Evolutionary conservation across 2,329 filamentous ascomycete genomes (phyloP).

Genomic region (Exophiala sideris): DNA sequence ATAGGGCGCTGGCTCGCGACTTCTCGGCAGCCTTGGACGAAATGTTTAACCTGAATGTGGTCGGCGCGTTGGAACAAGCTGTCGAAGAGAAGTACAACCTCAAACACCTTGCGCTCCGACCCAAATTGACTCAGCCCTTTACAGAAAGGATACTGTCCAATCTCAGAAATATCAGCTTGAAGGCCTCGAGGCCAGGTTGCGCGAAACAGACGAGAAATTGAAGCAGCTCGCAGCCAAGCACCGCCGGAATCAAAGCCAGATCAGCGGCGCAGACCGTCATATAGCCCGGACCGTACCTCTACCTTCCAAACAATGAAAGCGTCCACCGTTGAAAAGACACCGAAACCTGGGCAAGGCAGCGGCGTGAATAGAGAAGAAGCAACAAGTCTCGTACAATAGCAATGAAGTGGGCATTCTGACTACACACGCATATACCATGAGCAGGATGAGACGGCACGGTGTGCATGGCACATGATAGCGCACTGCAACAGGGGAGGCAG

Average conservation of each 20-base stretch:
- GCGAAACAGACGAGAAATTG: conserved; percentile 79
- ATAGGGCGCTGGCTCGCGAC: conserved; percentile 77
- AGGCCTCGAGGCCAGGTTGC: conserved; percentile 76
- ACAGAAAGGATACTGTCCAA: conserved; percentile 74
- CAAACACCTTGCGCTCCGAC: not conserved
- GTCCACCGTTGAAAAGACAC: too few species aligned
- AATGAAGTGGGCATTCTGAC: too few species aligned
- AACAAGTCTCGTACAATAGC: too few species aligned
- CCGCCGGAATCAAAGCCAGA: conserved; percentile 18
- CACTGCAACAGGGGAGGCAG: too few species aligned
- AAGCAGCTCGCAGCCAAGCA: conserved; percentile 36
- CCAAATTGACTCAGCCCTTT: not conserved
- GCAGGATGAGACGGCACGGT: too few species aligned
- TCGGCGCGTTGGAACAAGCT: conserved; percentile 69
- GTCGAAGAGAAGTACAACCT: conserved; percentile 72
- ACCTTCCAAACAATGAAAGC: not conserved
- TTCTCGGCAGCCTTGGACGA: conserved; percentile 84
- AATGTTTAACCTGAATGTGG: conserved; percentile 81
- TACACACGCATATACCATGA: too few species aligned
- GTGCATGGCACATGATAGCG: too few species aligned
- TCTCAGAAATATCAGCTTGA: conserved; percentile 76
- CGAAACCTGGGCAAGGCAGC: too few species aligned
- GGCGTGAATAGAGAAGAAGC: too few species aligned
- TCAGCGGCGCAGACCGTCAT: conserved; percentile 1
- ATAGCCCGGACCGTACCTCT: conserved; percentile 8